Conservation (phyloP, 2,329 filamentous ascomycete species). For the Ceratocystis cubensis region DNA sequence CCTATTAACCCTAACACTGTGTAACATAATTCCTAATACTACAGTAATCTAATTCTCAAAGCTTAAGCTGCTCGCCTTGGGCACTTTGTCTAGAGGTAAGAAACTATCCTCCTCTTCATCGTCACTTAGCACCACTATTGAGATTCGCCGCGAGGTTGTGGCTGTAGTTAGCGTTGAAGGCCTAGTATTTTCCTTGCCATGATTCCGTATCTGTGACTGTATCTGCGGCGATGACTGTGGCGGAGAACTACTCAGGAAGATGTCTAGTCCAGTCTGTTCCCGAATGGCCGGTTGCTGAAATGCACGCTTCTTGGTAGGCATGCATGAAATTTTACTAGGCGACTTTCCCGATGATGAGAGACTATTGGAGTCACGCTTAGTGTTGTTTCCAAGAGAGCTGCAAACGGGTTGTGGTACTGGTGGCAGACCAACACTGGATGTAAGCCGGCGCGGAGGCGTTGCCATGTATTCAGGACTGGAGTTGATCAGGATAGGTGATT, state of each 20-base stretch:
- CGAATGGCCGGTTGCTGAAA: slow-evolving; percentile 9
- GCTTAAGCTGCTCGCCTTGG: neutral
- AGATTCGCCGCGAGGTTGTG: no score
- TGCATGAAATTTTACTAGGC: neutral
- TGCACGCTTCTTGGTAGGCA: slow-evolving; percentile 9
- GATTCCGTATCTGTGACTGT: neutral
- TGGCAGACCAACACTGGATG: neutral
- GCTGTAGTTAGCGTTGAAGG: neutral
- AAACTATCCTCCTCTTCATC: slow-evolving; percentile 13
- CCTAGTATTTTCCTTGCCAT: neutral
- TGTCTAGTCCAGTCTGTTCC: slow-evolving; percentile 12
- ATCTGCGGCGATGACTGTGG: neutral
- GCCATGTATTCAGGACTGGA: slow-evolving; percentile 2
- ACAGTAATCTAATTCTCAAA: neutral
- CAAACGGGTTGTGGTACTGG: neutral
- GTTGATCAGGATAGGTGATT: slow-evolving; percentile 6
- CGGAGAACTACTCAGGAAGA: slow-evolving; percentile 18
- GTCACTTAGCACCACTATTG: slow-evolving; percentile 13
- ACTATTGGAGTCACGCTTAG: neutral
- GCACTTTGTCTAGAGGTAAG: neutral
- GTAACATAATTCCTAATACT: neutral
- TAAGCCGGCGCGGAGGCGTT: neutral
- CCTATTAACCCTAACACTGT: neutral
- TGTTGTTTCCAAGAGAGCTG: neutral
- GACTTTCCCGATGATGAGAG: neutral